Evolutionary conservation across 306 rosid species (phyloP).

Genomic region (Albizia julibrissin): DNA sequence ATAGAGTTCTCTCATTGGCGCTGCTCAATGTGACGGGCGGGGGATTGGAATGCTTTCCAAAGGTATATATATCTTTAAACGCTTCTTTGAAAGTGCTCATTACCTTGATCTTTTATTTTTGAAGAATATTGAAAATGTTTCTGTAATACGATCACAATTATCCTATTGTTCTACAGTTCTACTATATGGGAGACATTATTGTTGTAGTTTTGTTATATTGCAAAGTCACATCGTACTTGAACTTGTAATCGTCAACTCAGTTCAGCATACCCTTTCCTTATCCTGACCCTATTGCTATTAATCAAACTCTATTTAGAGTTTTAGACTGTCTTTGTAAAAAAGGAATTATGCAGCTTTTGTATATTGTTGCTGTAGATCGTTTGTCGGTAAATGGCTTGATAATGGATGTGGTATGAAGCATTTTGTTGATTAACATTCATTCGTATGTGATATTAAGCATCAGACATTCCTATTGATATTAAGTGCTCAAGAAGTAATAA

Average conservation of each 20-base stretch:
- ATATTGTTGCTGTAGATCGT: background rate
- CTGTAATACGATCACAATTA: background rate
- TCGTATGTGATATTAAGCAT: background rate
- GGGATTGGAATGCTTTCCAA: constrained; percentile 89
- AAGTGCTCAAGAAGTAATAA: background rate
- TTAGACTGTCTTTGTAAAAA: background rate
- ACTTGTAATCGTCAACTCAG: background rate
- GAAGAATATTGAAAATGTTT: background rate
- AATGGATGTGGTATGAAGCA: background rate
- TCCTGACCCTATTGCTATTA: background rate
- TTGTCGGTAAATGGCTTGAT: background rate
- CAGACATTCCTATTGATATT: background rate
- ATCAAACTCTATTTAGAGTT: background rate
- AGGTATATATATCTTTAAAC: constrained; percentile 51
- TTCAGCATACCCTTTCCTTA: background rate
- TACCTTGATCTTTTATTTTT: constrained; percentile 18
- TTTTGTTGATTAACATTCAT: constrained; percentile 6
- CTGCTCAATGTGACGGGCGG: constrained; percentile 91
- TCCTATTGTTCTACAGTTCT: background rate
- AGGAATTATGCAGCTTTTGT: background rate
- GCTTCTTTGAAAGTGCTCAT: background rate
- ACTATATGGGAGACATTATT: background rate
- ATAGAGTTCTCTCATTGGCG: constrained; percentile 81
- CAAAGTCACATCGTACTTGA: no score
- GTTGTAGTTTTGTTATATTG: background rate